Evolutionary conservation across 108 stramenopile species (phyloP), one percentile per base, ranked within the genome.

Genomic region (Pseudonitzschia delicatissima): DNA sequence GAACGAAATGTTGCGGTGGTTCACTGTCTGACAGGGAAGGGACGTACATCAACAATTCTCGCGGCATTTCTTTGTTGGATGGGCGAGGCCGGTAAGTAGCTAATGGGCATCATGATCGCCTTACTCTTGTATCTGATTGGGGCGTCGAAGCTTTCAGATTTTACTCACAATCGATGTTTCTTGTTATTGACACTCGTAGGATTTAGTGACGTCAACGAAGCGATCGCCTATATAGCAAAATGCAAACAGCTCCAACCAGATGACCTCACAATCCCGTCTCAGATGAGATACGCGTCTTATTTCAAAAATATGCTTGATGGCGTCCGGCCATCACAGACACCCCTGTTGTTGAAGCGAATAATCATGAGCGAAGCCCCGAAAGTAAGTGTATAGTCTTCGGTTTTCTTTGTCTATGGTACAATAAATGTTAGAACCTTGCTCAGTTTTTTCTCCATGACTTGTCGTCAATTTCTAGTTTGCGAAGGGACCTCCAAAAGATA

Each of bases 1-100:
- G 74, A 77, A 11, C 73, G 78, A 50, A 93, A 94, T 67, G 97
- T 97, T 26, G 95, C 96, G 18, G 96, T 96, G 1, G 76, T 99
- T 7, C 97, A 98, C 69, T 99, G 98, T 79, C 82, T 99, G 55
- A 97, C 96, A 6, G 98, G 98, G 9, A 80, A 90, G 57, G 98
- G 98, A 3, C 50, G 50, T 11, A 51, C 72, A 96, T 77, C 73
- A 23, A 96, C 90, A 0, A 95, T 98, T 18, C 55, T 96, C 5
- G 93, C 97, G 0, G 92, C 93, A 34, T 91, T 96, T 49, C 69
- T 98, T 45, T 92, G 89, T 52, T 98, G 98, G 98, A 82, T 95
- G 73, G 96, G 96, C 11, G 89, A 95, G 66, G 88, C 85, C n/a
- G 50, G 50, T 51, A 51, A 51, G 50, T 51, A 25, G 12, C 23